Evolutionary conservation across 1,284 basidiomycete genomes (phyloP), one percentile per base, ranked within the genome.

Genomic region (Trichosporon sp.): DNA sequence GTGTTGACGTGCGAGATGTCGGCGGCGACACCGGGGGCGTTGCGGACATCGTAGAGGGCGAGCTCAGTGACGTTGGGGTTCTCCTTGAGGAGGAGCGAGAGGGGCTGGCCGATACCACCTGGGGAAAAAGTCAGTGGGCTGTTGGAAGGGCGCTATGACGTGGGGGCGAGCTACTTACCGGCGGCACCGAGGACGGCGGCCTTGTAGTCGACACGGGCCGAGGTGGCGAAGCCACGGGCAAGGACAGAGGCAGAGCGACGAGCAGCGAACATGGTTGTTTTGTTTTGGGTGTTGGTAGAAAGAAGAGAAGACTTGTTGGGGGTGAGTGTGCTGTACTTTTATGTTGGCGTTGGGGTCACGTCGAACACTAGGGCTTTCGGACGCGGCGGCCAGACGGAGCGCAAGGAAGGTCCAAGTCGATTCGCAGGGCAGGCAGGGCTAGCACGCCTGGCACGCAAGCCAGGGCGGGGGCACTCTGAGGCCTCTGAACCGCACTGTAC

Each of bases 21-120:
- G 76, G 91, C 93, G 70, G 94, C 94, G 76, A 99, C 96, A 85
- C 97, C 96, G 64, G 95, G 94, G 14, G 96, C 93, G 84, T 94
- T 93, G 84, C 94, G 92, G 85, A 99, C 96, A 93, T 99, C 97
- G 85, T 90, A 98, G 75, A 98, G 90, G 68, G 90, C 87, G 73
- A 99, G 90, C 88, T 91, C 88, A 70, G 91, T 92, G 80, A 98
- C 88, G 74, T 89, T 86, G 43, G 92, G 88, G 86, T 94, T 92
- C 74, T 87, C 85, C 88, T 98, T 98, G 83, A 97, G 89, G 68
- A 98, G 87, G 71, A 97, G 89, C 65, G 94, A 91, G 81, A 98
- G 88, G 74, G 94, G 94, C 86, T 97, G 95, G 81, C 95, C 93
- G 79, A 93, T 93, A 67, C 66, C 66, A 37, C 59, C 59, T 63